These are phyloP conservation scores for Hortiboletus campestris DNA, from an alignment of 768 basidiomycete species.

Conservation along the genomic window DNA sequence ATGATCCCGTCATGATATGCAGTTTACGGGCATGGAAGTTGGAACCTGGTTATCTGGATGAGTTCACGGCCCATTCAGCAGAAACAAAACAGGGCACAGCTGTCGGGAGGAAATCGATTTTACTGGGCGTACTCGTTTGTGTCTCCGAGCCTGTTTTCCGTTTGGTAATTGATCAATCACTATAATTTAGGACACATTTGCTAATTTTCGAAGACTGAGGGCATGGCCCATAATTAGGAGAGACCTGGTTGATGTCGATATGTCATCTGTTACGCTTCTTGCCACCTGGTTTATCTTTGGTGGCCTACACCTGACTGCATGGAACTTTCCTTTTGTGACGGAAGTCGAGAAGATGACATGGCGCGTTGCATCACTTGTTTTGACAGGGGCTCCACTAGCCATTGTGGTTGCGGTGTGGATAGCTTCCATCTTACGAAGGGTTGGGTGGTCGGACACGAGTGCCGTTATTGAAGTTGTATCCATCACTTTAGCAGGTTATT, in stretches of 20 bases:
- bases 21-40: background rate
- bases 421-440: too few relatives aligned
- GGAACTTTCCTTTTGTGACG: background rate
- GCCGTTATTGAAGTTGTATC: too few relatives aligned
- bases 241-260: too few relatives aligned
- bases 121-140: background rate
- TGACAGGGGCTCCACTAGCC: background rate
- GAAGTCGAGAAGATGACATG: background rate
- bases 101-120: background rate
- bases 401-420: background rate
- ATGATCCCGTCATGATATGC: background rate
- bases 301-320: background rate
- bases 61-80: background rate
- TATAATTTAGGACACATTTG: too few relatives aligned
- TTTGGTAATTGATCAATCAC: background rate
- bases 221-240: too few relatives aligned
- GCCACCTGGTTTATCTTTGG: background rate
- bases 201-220: too few relatives aligned
- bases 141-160: background rate
- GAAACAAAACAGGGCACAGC: background rate
- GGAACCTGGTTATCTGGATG: background rate
- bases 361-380: background rate
- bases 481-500: too few relatives aligned
- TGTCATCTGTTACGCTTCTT: background rate
- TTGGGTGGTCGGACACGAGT: too few relatives aligned